A percentile compares a stretch with the other conserved stretches of the same genome.
Evolutionary conservation across 2,329 filamentous ascomycete genomes (phyloP).

Genomic region (Colletotrichum noveboracense): DNA sequence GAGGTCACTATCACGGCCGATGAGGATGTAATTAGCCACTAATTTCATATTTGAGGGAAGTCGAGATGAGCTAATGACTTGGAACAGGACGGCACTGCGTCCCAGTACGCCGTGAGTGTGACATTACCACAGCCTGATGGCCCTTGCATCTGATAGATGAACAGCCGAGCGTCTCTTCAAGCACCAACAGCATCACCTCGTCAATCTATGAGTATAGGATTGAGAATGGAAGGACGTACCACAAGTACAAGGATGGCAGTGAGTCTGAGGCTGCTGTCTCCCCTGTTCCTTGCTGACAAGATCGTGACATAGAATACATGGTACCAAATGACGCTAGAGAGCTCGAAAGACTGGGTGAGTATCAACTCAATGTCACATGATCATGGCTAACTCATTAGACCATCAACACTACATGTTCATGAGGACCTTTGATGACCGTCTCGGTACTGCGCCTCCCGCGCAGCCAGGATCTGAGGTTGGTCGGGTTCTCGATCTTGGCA

Average conservation of each 20-base stretch:
- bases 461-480: conserved; percentile 15
- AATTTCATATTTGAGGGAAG: too few species aligned
- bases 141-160: too few species aligned
- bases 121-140: too few species aligned
- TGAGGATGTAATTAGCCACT: neutral
- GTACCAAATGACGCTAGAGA: neutral
- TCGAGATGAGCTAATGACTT: too few species aligned
- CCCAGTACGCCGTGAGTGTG: too few species aligned
- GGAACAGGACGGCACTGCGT: too few species aligned
- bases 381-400: neutral
- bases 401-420: neutral
- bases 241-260: conserved; percentile 25
- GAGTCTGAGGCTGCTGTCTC: neutral
- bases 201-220: conserved; percentile 28
- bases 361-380: too few species aligned
- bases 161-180: too few species aligned
- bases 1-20: neutral
- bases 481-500: neutral
- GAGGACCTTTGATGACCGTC: conserved; percentile 40
- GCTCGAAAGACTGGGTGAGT: neutral
- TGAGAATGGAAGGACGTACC: conserved; percentile 17
- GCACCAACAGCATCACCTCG: conserved; percentile 29
- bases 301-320: neutral
- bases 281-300: fast-evolving
- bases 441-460: conserved; percentile 2